Evolutionary conservation across 2,329 filamentous ascomycete species (phyloP).

Genomic region (Cladosporium phlei): DNA sequence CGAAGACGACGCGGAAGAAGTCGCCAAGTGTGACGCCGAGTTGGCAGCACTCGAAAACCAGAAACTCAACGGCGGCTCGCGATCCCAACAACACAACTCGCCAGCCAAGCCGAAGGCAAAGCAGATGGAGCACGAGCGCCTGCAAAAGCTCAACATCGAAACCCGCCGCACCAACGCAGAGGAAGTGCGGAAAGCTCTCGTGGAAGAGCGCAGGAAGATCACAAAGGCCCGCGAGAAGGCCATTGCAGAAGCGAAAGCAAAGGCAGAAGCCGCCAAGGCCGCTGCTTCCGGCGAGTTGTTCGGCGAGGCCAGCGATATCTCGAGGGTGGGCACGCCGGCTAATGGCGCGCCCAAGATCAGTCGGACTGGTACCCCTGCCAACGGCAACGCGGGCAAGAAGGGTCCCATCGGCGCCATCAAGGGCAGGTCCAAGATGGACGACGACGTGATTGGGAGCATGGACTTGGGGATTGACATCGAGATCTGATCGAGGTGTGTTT

Average conservation of each 20-base stretch:
- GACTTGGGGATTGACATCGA: conserved; percentile 92
- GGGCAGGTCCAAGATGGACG: conserved; percentile 72
- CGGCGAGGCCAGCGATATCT: conserved; percentile 25
- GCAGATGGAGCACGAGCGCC: conserved; percentile 69
- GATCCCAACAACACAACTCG: conserved; percentile 42
- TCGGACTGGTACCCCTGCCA: conserved; percentile 48
- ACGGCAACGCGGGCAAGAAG: conserved; percentile 39
- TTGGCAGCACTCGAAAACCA: conserved; percentile 53
- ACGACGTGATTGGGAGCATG: conserved; percentile 84
- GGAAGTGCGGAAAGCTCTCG: conserved; percentile 82
- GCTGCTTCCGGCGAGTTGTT: conserved; percentile 18
- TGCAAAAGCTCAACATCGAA: conserved; percentile 76
- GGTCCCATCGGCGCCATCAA: conserved; percentile 37
- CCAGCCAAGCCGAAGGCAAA: conserved; percentile 39
- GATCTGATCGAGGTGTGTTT: no score
- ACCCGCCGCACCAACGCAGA: conserved; percentile 84
- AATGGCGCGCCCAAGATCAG: conserved; percentile 41
- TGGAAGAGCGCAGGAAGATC: conserved; percentile 59
- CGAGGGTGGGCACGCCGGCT: conserved; percentile 43
- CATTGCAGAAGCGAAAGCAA: conserved; percentile 45
- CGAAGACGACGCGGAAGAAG: conserved; percentile 57
- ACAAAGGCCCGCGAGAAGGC: conserved; percentile 48
- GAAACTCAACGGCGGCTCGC: conserved; percentile 46
- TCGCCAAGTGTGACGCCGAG: conserved; percentile 46
- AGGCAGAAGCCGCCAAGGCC: conserved; percentile 44